Base-by-base conservation (phyloP, 257 asterid species). In the Parsonsia alboflavescens region DNA sequence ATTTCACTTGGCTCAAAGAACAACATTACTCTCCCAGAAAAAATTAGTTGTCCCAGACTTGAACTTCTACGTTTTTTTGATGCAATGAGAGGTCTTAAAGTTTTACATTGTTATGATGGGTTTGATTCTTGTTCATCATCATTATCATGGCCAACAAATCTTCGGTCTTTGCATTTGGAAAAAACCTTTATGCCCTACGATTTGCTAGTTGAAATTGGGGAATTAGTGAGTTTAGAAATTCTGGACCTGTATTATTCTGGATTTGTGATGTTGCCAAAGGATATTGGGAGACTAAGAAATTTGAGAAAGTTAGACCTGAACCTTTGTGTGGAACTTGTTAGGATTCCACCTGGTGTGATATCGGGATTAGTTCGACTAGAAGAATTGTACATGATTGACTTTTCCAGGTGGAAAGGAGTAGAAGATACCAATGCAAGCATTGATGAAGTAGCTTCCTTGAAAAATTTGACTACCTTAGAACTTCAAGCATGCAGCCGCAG, bases 251-350 rank as follows among this genome's bases (percentile, higher is more conserved):
- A n/a, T n/a, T n/a, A n/a, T n/a, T n/a, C n/a, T n/a, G n/a, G n/a
- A n/a, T n/a, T 75, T 19, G n/a, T 44, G 58, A 53, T 1, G 19
- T 70, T 80, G 70, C 77, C 77, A 26, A 21, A 8, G 45, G 74
- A 58, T 49, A 22, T 80, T 15, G 77, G 77, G 59, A 12, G n/a
- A 16, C 28, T 80, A 4, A 33, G 8, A 71, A 36, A 64, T 17
- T 74, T 75, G n/a, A n/a, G n/a, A 41, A 75, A 65, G 73, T 36
- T 79, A 54, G 74, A 75, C 49, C 74, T 75, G n/a, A n/a, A n/a
- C n/a, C n/a, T n/a, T n/a, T n/a, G n/a, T n/a, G n/a, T 22, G 7
- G 30, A 70, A 6, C 28, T n/a, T n/a, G n/a, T n/a, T n/a, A n/a
- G n/a, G n/a, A 75, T 74, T 54, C 36, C 66, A 28, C 63, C 58